Base-by-base conservation (phyloP, 306 rosid genomes). In the Malus asiatica region DNA sequence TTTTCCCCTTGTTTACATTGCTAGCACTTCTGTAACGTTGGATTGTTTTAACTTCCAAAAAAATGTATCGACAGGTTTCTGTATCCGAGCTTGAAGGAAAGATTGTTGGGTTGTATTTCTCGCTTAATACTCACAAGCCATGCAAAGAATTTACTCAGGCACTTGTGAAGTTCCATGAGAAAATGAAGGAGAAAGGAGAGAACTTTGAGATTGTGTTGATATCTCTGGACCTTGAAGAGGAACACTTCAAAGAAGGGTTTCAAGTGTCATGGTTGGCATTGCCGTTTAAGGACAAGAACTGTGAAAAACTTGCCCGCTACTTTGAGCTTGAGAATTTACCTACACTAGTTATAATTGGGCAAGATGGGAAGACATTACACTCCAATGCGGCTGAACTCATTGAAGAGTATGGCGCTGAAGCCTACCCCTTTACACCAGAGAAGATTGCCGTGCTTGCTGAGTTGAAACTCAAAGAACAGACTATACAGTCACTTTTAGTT, bases 31-130 rank as follows among this genome's bases (percentile, higher is more conserved):
- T 77, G 12, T 59, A 63, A 9, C 16, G 32, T 71, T 52, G 48
- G 44, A 25, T 33, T 55, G 19, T 44, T 22, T 59, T 59, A 1
- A n/a, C n/a, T 69, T 14, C 20, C 8, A 48, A 15, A 16, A 48
- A 48, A 15, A 44, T 73, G 63, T 48, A 16, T 66, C 19, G 48
- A 22, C 77, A 85, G 91, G 77, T 87, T 45, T 44, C 77, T 73
- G 86, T 85, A 3, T 55, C 89, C 53, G 84, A 85, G 82, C 91
- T 87, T 71, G 87, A 85, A 76, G 87, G 91, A 66, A 85, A 85
- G 75, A 65, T 70, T 19, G 86, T 87, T 33, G 89, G 86, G 35
- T 78, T 87, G 68, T 87, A 78, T 32, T 87, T 87, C 77, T 52
- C 87, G 5, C 22, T 74, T 32, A 48, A 20, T 72, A 13, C 53